Conservation (phyloP, 768 basidiomycete species). For the Tylopilus subfusipes region DNA sequence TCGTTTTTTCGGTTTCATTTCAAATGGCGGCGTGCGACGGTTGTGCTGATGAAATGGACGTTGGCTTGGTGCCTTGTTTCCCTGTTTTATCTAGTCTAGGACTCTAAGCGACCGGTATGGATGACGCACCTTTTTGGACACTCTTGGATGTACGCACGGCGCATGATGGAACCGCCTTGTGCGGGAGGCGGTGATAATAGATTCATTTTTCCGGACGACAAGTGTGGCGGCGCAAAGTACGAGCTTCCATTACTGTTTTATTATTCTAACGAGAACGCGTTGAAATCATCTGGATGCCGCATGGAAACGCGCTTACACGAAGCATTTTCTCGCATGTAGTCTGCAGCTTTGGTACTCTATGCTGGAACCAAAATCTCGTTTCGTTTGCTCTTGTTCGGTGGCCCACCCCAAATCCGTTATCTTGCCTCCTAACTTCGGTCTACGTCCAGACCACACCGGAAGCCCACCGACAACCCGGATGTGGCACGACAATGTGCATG, state of each 20-base stretch:
- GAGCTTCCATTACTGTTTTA: conserved; percentile 1
- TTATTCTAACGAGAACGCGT: conserved; percentile 4
- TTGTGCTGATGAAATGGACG: conserved; percentile 11
- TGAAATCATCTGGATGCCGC: neutral
- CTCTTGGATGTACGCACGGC: neutral
- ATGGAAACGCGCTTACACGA: neutral
- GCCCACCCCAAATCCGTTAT: neutral
- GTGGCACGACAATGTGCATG: neutral
- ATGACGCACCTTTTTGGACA: neutral
- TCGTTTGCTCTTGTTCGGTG: neutral
- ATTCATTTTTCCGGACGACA: neutral
- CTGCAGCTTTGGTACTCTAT: neutral
- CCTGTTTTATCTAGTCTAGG: conserved; percentile 7
- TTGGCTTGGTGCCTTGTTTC: conserved; percentile 6
- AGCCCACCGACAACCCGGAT: neutral
- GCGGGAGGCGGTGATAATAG: neutral
- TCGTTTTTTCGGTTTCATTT: conserved; percentile 11
- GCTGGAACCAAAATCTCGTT: no score
- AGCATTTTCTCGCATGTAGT: neutral
- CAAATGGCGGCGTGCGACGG: conserved; percentile 10
- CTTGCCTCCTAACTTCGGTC: neutral
- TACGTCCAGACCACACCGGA: neutral
- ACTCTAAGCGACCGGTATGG: neutral
- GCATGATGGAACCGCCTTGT: neutral
- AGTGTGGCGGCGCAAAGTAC: conserved; percentile 17